These are phyloP conservation scores for Cicer judaicum DNA, from an alignment of 306 rosid genomes.

Conservation along the genomic window DNA sequence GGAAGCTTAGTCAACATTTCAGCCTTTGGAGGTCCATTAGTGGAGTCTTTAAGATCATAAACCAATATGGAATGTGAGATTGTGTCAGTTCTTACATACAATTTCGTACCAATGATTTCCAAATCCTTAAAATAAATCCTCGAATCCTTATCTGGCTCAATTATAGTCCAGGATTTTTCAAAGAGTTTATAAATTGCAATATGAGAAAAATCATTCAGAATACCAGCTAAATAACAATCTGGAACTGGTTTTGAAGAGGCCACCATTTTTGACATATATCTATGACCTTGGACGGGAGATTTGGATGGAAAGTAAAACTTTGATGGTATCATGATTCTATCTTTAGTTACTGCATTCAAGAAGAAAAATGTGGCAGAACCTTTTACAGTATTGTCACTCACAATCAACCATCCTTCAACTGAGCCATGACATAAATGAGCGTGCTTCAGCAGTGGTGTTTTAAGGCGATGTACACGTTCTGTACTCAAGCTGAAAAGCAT, in stretches of 20 bases:
- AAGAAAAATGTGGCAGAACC: neutral
- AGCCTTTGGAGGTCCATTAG: neutral
- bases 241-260: constrained; percentile 1
- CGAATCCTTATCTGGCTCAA: neutral
- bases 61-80: neutral
- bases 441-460: neutral
- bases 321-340: neutral
- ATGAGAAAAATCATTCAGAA: neutral
- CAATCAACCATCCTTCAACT: neutral
- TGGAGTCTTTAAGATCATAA: neutral
- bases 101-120: constrained; percentile 2
- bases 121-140: neutral
- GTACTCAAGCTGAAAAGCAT: neutral
- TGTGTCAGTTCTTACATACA: neutral
- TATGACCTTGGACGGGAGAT: neutral
- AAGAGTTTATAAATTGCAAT: constrained; percentile 15
- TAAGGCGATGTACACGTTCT: too few relatives aligned
- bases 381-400: neutral
- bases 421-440: neutral
- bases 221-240: neutral
- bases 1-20: neutral
- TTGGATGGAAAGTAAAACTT: neutral
- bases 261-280: neutral
- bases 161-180: neutral
- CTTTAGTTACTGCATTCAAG: constrained; percentile 3